These are phyloP conservation scores for Sarcocystis neurona DNA, from an alignment of 169 alveolate species.

Conservation along the genomic window DNA sequence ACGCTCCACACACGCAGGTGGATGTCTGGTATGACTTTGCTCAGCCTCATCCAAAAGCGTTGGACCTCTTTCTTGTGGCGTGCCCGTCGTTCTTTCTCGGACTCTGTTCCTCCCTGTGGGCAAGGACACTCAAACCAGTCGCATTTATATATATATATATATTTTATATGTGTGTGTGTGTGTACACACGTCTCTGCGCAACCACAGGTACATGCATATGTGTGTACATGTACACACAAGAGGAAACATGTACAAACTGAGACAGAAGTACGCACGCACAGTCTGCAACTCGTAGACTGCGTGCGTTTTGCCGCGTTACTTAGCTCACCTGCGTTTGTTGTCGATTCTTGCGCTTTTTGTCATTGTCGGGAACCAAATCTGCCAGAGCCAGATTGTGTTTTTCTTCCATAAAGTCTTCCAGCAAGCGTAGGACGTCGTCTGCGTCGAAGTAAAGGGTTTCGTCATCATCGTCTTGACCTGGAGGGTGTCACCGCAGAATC, in stretches of 20 bases:
- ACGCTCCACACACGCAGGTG: constrained; percentile 18
- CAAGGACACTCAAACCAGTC: not conserved
- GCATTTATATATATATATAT: not conserved
- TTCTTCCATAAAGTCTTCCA: constrained; percentile 57
- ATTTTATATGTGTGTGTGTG: not conserved
- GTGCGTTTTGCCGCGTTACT: not conserved
- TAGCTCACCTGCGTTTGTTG: not conserved
- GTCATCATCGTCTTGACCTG: constrained; percentile 67
- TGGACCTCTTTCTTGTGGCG: not conserved
- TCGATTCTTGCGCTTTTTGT: not conserved
- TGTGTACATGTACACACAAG: not conserved
- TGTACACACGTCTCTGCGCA: too few species aligned
- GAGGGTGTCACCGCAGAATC: not conserved
- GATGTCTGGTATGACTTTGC: constrained; percentile 9
- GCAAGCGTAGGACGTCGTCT: constrained; percentile 54
- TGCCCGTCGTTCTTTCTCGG: constrained; percentile 3
- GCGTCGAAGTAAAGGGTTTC: constrained; percentile 65
- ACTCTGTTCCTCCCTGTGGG: constrained; percentile 2
- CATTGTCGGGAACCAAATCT: not conserved
- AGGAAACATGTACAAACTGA: not conserved
- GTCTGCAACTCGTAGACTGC: not conserved
- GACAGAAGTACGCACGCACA: not conserved
- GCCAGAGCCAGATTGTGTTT: constrained; percentile 21
- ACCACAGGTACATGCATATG: not conserved
- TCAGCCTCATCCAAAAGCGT: not conserved